A percentile compares a stretch with the other conserved stretches of the same genome.
These are phyloP conservation scores for Pseudocercospora crystallina DNA, from an alignment of 2,329 filamentous ascomycete genomes.

Conservation along the genomic window DNA sequence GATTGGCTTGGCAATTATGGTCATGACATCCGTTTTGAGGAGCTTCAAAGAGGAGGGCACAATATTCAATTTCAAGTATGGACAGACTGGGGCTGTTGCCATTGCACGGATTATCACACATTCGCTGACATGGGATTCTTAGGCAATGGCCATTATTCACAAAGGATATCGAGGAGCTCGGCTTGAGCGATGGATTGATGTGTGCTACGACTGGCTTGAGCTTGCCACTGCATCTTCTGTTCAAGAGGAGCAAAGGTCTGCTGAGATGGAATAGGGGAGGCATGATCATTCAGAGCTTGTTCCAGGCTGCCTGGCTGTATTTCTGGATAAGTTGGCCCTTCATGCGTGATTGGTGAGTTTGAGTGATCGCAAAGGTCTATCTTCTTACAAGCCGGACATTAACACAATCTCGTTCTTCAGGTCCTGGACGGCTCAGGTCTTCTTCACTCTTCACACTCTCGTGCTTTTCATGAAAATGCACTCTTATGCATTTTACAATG, in stretches of 20 bases:
- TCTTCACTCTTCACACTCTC: constrained; percentile 85
- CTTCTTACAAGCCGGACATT: too few species aligned
- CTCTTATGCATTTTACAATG: constrained; percentile 97
- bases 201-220: constrained; percentile 17
- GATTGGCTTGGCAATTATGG: constrained; percentile 96
- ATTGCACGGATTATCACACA: too few species aligned
- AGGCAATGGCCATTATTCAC: constrained; percentile 82
- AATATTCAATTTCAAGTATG: constrained; percentile 68
- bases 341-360: constrained; percentile 65
- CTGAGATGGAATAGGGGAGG: constrained; percentile 65
- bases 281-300: constrained; percentile 79
- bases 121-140: too few species aligned
- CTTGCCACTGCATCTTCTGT: constrained; percentile 19
- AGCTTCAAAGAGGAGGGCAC: constrained; percentile 93
- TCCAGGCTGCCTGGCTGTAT: constrained; percentile 74
- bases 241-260: constrained; percentile 33
- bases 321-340: constrained; percentile 82
- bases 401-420: too few species aligned
- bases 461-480: constrained; percentile 98
- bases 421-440: constrained; percentile 96
- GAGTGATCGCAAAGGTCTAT: too few species aligned
- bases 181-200: constrained; percentile 81
- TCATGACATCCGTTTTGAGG: constrained; percentile 86
- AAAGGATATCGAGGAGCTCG: constrained; percentile 84
- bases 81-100: too few species aligned